Base-by-base conservation (phyloP, 495 filamentous ascomycete species). In the Talaromyces adpressus region DNA sequence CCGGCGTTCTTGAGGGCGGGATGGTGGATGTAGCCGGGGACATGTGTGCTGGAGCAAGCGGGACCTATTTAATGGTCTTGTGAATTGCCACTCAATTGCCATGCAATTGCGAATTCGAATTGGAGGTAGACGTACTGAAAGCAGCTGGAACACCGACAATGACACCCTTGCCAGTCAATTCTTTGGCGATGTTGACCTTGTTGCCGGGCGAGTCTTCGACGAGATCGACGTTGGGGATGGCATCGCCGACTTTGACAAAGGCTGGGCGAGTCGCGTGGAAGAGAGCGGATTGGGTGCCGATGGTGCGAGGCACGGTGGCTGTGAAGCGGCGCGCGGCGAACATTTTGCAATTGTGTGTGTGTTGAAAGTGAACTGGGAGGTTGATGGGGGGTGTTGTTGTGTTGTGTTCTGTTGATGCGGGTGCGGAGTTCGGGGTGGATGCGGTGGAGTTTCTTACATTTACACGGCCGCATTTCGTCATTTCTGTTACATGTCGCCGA, bases 91-190 rank as follows among this genome's bases (percentile, higher is more conserved):
- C 2, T 27, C 4, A 7, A 25, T 1, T 29, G 22, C 51, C 9
- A 27, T 27, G 27, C 11, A 5, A 52, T 52, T 23, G 47, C n/a
- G 12, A 1, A 12, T 18, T 2, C 4, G 0, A 51, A 51, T 18
- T 16, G 27, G 29, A 16, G 59, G 32, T 9, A 1, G 5, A 3
- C 85, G 60, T 77, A 87, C 85, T 90, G 79, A 92, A 97, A 18
- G 92, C 94, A 11, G 91, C 94, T 1, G 94, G 94, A 45, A 95
- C 91, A 56, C 93, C 93, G 63, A 98, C 84, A 69, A 98, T 88
- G 62, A 97, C 75, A 51, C 87, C 91, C 71, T 89, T 85, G 53
- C 84, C 86, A 63, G 75, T 76, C 65, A 95, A 81, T 73, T 91
- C 90, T 67, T 88, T 83, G 67, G 86, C 85, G 61, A 98, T 81